Percentiles rank a stretch among this genome's conserved stretches.
Conservation (phyloP, 2,329 filamentous ascomycete genomes). For the Xylaria multiplex region DNA sequence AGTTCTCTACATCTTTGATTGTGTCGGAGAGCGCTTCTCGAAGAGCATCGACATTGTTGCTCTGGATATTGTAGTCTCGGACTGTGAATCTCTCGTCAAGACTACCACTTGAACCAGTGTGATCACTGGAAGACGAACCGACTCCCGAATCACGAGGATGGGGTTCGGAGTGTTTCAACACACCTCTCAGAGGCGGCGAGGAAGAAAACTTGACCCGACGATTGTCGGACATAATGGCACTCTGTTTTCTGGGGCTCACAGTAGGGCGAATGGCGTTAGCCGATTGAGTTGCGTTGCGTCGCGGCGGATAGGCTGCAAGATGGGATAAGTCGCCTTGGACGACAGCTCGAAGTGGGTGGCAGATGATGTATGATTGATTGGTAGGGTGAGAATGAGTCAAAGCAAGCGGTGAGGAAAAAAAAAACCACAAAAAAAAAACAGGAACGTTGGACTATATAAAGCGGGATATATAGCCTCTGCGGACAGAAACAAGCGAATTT, state of each 20-base stretch:
- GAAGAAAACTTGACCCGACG: slow-evolving; percentile 42
- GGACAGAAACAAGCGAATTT: slow-evolving; percentile 23
- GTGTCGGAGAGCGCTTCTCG: slow-evolving; percentile 33
- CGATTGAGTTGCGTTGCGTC: slow-evolving; percentile 20
- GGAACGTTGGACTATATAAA: slow-evolving; percentile 25
- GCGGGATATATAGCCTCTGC: slow-evolving; percentile 15
- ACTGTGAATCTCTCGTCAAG: slow-evolving; percentile 45
- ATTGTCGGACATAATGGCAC: slow-evolving; percentile 39
- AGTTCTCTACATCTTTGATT: slow-evolving; percentile 33
- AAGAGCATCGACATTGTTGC: slow-evolving; percentile 34
- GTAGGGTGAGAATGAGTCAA: slow-evolving; percentile 32
- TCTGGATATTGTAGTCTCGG: slow-evolving; percentile 35
- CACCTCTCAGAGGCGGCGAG: slow-evolving; percentile 29
- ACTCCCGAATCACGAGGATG: slow-evolving; percentile 44
- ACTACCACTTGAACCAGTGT: slow-evolving; percentile 45
- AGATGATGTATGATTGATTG: slow-evolving; percentile 11
- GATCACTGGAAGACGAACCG: slow-evolving; percentile 48
- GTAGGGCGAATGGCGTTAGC: slow-evolving; percentile 9
- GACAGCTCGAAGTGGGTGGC: slow-evolving; percentile 28
- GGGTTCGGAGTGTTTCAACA: slow-evolving; percentile 37
- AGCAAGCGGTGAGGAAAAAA: slow-evolving; percentile 13
- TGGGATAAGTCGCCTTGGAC: slow-evolving; percentile 24
- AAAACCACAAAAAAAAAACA: background rate
- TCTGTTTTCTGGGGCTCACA: background rate
- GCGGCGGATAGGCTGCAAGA: slow-evolving; percentile 24